Evolutionary conservation across 73 alveolate genomes (phyloP).

Genomic region (Paramecium primaurelia): DNA sequence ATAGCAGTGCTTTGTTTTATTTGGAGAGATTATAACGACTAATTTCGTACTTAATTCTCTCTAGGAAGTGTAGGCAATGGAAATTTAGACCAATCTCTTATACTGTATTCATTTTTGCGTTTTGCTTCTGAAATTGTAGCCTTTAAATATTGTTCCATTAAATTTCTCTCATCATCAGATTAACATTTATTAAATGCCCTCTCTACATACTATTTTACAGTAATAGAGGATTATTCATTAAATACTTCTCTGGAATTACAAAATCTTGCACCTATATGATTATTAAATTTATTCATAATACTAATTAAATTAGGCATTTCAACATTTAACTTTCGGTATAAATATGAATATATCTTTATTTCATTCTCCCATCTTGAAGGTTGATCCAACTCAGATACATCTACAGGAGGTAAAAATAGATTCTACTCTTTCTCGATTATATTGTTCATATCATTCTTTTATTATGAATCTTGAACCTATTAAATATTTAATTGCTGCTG

Average conservation of each 20-base stretch:
- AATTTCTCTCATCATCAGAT: slow-evolving; percentile 61
- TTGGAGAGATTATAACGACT: background rate
- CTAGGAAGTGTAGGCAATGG: slow-evolving; percentile 69
- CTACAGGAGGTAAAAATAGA: background rate
- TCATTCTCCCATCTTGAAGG: slow-evolving; percentile 40
- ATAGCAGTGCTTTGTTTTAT: background rate
- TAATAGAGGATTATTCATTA: slow-evolving; percentile 27
- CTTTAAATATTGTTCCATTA: slow-evolving; percentile 59
- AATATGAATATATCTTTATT: background rate
- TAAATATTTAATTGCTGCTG: background rate
- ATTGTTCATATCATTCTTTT: background rate
- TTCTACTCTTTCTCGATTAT: background rate
- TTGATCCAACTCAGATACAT: background rate
- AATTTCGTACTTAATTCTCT: slow-evolving; percentile 56
- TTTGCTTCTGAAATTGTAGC: slow-evolving; percentile 55
- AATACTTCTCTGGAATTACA: slow-evolving; percentile 1
- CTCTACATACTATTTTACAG: slow-evolving; percentile 59
- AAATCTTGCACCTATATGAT: background rate
- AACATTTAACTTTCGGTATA: background rate
- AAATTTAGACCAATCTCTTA: slow-evolving; percentile 70
- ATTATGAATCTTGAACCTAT: background rate
- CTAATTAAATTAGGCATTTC: slow-evolving; percentile 25
- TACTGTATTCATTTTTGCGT: slow-evolving; percentile 40
- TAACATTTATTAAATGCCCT: slow-evolving; percentile 70
- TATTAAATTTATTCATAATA: background rate